A percentile compares a stretch with the other conserved stretches of the same genome.
Conservation (phyloP, 805 yeast species). For the Kodamaea jinghongensis region DNA sequence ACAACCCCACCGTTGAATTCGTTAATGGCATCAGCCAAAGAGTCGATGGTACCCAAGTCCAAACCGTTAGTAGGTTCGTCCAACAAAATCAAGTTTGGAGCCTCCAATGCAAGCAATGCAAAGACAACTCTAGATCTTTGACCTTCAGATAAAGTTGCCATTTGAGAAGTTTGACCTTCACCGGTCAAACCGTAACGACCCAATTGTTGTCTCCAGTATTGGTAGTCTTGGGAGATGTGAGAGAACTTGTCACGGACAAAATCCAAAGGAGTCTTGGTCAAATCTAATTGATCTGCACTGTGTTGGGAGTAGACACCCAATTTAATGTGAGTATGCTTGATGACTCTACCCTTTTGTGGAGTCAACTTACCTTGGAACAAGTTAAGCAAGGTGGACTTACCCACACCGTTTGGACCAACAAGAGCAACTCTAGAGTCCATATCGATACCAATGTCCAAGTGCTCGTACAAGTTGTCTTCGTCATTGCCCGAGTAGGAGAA, state of each 20-base stretch:
- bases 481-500: conserved; percentile 82
- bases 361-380: conserved; percentile 92
- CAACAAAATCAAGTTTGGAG: conserved; percentile 89
- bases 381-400: conserved; percentile 93
- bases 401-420: conserved; percentile 99
- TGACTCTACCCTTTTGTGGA: conserved; percentile 92
- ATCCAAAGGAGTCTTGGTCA: conserved; percentile 92
- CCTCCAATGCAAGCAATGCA: conserved; percentile 90
- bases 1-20: conserved; percentile 97
- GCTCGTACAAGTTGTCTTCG: conserved; percentile 85
- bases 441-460: conserved; percentile 96
- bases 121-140: conserved; percentile 99
- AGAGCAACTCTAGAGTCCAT: conserved; percentile 98
- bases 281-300: conserved; percentile 96
- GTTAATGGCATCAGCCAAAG: conserved; percentile 93
- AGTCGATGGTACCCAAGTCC: conserved; percentile 97
- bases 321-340: conserved; percentile 95
- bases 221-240: conserved; percentile 91
- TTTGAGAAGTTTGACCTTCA: conserved; percentile 96
- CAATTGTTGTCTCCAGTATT: conserved; percentile 96
- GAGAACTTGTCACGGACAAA: conserved; percentile 95
- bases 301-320: conserved; percentile 99
- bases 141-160: conserved; percentile 98
- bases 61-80: conserved; percentile 99
- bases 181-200: conserved; percentile 99